These are phyloP conservation scores for Butyriboletus pseudospeciosus DNA, from an alignment of 1,284 basidiomycete species.

Conservation along the genomic window DNA sequence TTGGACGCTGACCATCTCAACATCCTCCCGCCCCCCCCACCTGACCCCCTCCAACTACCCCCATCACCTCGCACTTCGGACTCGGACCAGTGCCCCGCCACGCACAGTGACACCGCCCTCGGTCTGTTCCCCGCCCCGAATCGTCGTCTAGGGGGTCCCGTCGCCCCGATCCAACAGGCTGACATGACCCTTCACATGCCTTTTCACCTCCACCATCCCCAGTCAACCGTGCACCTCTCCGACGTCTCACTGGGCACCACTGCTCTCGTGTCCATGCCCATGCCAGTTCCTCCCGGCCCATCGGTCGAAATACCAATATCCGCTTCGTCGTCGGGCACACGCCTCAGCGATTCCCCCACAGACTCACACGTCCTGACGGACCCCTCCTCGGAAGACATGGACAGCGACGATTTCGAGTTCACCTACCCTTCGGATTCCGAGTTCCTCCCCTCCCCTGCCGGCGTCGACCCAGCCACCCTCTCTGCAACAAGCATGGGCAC, in stretches of 20 bases:
- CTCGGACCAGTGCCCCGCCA: neutral
- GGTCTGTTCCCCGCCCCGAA: slow-evolving; percentile 12
- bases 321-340: neutral
- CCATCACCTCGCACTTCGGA: neutral
- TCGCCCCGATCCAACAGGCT: neutral
- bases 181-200: neutral
- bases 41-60: neutral
- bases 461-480: slow-evolving; percentile 9
- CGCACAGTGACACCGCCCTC: neutral
- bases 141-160: slow-evolving; percentile 1
- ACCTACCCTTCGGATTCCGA: slow-evolving; percentile 24
- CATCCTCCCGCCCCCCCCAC: neutral
- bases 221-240: slow-evolving; percentile 22
- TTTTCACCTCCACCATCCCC: neutral
- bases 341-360: neutral
- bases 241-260: slow-evolving; percentile 10
- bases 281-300: neutral
- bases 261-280: neutral
- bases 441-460: slow-evolving; percentile 14
- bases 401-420: slow-evolving; percentile 17
- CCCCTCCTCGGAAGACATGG: slow-evolving; percentile 14
- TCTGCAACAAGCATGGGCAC: neutral
- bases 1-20: neutral
- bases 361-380: slow-evolving; percentile 1
- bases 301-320: slow-evolving; percentile 7